A percentile compares a stretch with the other conserved stretches of the same genome.
These are phyloP conservation scores for Albifimbria verrucaria DNA, from an alignment of 2,329 filamentous ascomycete genomes.

Conservation along the genomic window DNA sequence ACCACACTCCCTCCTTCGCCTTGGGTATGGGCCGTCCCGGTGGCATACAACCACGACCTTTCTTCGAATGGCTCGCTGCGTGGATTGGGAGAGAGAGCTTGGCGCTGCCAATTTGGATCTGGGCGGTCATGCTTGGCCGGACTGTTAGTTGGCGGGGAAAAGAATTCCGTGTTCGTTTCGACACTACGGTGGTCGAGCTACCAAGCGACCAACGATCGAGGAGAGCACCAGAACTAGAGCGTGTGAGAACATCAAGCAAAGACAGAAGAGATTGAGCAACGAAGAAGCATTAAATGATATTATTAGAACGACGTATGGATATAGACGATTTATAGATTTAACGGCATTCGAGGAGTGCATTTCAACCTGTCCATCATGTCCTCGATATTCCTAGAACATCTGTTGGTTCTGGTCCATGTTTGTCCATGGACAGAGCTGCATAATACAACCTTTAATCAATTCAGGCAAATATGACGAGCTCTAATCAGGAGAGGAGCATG, in stretches of 20 bases:
- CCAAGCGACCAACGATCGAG: conserved; percentile 4
- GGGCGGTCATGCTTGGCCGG: conserved; percentile 84
- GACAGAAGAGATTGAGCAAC: conserved; percentile 19
- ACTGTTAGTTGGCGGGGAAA: conserved; percentile 86
- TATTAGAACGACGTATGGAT: neutral
- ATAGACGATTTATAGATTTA: neutral
- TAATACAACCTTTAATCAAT: no score
- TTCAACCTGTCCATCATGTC: no score
- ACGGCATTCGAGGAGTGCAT: no score
- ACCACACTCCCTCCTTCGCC: conserved; percentile 73
- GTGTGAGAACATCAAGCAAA: conserved; percentile 17
- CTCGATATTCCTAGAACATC: no score
- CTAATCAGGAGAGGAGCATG: no score
- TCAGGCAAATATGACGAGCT: no score
- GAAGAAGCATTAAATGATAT: neutral
- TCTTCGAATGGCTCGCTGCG: conserved; percentile 70
- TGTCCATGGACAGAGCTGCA: no score
- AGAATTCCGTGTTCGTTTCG: conserved; percentile 74
- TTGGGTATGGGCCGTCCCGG: conserved; percentile 35
- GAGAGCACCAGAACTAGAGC: conserved; percentile 17
- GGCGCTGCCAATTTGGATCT: conserved; percentile 85
- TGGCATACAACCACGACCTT: conserved; percentile 48
- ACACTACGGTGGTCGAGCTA: conserved; percentile 69
- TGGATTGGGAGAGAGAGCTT: conserved; percentile 84
- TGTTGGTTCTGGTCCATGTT: neutral